Conservation (phyloP, 2,329 filamentous ascomycete genomes). For the Trichoderma koningii region DNA sequence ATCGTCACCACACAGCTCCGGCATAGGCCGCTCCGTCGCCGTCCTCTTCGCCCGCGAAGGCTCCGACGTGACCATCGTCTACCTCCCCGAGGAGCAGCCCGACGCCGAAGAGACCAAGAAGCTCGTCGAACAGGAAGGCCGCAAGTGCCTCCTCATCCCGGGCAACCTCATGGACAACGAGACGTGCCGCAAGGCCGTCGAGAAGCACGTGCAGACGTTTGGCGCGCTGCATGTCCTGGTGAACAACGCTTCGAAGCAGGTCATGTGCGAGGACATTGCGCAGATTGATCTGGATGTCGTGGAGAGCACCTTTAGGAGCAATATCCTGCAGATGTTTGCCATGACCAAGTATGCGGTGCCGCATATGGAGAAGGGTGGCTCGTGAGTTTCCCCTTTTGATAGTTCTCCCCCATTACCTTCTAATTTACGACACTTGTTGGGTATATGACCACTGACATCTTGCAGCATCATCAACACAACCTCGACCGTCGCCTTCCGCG, state of each 20-base stretch:
- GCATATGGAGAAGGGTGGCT: conserved; percentile 59
- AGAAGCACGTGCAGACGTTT: conserved; percentile 65
- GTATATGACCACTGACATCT: too few species aligned
- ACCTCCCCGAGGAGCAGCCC: conserved; percentile 72
- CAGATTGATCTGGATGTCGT: conserved; percentile 58
- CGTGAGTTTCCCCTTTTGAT: not conserved
- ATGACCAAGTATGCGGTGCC: conserved; percentile 74
- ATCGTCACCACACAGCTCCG: conserved; percentile 38
- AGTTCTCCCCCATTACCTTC: too few species aligned
- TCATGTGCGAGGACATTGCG: conserved; percentile 18
- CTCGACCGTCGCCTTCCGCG: conserved; percentile 54
- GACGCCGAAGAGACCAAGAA: conserved; percentile 76
- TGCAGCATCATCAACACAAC: conserved; percentile 55
- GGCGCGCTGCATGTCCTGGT: conserved; percentile 72
- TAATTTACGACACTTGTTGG: too few species aligned
- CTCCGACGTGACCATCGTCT: conserved; percentile 70
- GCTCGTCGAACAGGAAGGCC: conserved; percentile 66
- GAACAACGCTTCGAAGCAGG: conserved; percentile 63
- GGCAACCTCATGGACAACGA: conserved; percentile 65
- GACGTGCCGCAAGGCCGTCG: conserved; percentile 70
- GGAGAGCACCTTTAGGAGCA: conserved; percentile 75
- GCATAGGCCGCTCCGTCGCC: conserved; percentile 75
- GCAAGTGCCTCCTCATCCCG: conserved; percentile 63
- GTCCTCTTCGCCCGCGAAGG: conserved; percentile 82
- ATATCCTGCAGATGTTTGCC: conserved; percentile 82